Evolutionary conservation across 78 protist genomes (phyloP).

Genomic region (Dictyostelium purpureum): DNA sequence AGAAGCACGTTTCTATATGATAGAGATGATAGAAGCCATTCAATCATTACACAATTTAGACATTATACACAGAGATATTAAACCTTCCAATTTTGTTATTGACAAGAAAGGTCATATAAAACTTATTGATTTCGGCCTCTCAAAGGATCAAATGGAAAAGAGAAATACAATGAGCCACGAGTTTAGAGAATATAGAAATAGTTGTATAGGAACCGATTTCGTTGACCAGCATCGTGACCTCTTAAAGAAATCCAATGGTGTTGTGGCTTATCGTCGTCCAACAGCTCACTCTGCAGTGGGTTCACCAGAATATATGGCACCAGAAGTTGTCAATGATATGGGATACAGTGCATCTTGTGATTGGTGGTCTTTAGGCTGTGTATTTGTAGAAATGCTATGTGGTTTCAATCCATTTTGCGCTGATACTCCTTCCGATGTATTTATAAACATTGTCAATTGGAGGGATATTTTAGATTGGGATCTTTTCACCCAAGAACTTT

Average conservation of each 20-base stretch:
- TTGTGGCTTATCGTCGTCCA: slow-evolving; percentile 33
- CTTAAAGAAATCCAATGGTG: not conserved
- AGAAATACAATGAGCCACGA: slow-evolving; percentile 57
- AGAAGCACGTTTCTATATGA: slow-evolving; percentile 88
- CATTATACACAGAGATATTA: slow-evolving; percentile 93
- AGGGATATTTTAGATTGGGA: slow-evolving; percentile 52
- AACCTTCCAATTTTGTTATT: slow-evolving; percentile 90
- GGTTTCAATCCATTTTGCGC: slow-evolving; percentile 92
- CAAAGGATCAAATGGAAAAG: slow-evolving; percentile 72
- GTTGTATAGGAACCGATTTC: not conserved
- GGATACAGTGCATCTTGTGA: slow-evolving; percentile 91
- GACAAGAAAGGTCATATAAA: slow-evolving; percentile 85
- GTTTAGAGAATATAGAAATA: slow-evolving; percentile 46
- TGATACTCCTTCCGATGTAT: slow-evolving; percentile 86
- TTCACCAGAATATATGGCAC: slow-evolving; percentile 94
- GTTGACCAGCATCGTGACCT: too few relatives aligned
- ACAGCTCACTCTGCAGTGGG: slow-evolving; percentile 85
- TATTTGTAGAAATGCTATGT: slow-evolving; percentile 82
- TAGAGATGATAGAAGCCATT: slow-evolving; percentile 91
- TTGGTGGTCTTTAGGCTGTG: slow-evolving; percentile 91
- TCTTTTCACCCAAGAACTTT: slow-evolving; percentile 55
- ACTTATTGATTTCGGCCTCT: slow-evolving; percentile 93
- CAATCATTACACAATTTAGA: slow-evolving; percentile 88
- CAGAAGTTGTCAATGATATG: slow-evolving; percentile 88
- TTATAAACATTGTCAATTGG: slow-evolving; percentile 79